These are phyloP conservation scores for Nemania serpens DNA, from an alignment of 2,329 filamentous ascomycete genomes.

Conservation along the genomic window DNA sequence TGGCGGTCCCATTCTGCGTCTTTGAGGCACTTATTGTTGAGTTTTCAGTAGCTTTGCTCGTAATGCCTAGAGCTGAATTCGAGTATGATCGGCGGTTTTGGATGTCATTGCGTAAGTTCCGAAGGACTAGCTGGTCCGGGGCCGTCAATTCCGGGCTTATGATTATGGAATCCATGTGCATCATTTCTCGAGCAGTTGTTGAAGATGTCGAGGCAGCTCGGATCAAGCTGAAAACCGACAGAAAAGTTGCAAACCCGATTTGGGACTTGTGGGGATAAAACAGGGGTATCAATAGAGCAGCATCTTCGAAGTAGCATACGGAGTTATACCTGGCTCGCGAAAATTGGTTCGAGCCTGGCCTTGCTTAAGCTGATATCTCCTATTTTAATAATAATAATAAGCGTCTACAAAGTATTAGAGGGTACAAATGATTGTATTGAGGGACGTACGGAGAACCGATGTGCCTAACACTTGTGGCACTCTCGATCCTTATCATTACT, in stretches of 20 bases:
- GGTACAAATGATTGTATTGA: too few species aligned
- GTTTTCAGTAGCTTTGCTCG: constrained; percentile 15
- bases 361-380: too few species aligned
- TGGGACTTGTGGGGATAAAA: neutral
- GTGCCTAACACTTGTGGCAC: too few species aligned
- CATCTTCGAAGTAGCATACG: too few species aligned
- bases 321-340: too few species aligned
- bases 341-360: too few species aligned
- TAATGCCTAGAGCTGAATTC: constrained; percentile 6
- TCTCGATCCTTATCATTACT: too few species aligned
- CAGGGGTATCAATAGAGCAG: neutral
- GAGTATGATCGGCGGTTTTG: constrained; percentile 28
- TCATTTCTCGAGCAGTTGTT: neutral
- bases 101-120: constrained; percentile 48
- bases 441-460: too few species aligned
- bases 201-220: neutral
- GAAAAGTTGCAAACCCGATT: neutral
- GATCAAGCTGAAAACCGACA: constrained; percentile 6
- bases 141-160: constrained; percentile 48
- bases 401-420: too few species aligned
- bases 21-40: constrained; percentile 6
- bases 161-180: constrained; percentile 36
- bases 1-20: constrained; percentile 13
- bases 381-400: too few species aligned
- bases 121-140: constrained; percentile 48